phyloP scores from a whole-genome alignment of 306 rosid species.

The Datisca glomerata region DNA sequence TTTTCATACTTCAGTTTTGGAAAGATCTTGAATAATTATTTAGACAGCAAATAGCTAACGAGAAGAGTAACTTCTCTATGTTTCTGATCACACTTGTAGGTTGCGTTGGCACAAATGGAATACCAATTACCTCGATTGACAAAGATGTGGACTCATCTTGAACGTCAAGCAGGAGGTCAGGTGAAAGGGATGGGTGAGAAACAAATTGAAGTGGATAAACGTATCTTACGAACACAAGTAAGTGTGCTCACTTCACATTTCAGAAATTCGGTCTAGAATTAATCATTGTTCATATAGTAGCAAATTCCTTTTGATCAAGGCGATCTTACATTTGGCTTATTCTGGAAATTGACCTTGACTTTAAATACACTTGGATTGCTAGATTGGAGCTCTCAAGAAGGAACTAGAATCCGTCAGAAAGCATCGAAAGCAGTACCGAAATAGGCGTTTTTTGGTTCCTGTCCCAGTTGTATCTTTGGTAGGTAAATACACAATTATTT shows the following conservation, averaged over 20 bases:
- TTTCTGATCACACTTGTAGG: slow-evolving; percentile 29
- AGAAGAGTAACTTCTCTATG: background rate
- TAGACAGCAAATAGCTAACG: background rate
- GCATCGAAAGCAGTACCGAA: slow-evolving; percentile 88
- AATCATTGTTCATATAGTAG: too few species aligned
- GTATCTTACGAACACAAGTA: slow-evolving; percentile 90
- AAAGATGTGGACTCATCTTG: slow-evolving; percentile 98
- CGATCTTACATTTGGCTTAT: slow-evolving; percentile 3
- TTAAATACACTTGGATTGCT: slow-evolving; percentile 22
- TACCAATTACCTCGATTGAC: slow-evolving; percentile 93
- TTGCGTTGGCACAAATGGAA: slow-evolving; percentile 95
- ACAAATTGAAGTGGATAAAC: slow-evolving; percentile 95
- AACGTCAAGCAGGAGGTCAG: slow-evolving; percentile 95
- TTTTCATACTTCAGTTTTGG: background rate
- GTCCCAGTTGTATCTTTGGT: slow-evolving; percentile 94
- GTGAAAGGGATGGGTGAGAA: slow-evolving; percentile 99
- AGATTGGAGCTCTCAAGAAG: slow-evolving; percentile 69
- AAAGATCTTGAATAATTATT: background rate
- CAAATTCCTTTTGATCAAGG: too few species aligned
- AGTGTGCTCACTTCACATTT: slow-evolving; percentile 18
- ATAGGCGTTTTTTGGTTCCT: slow-evolving; percentile 67
- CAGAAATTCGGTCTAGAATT: too few species aligned
- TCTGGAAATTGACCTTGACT: slow-evolving; percentile 7
- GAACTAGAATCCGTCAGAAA: slow-evolving; percentile 83
- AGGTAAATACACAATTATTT: too few species aligned